Evolutionary conservation across 2,329 filamentous ascomycete genomes (phyloP), one percentile per base, ranked within the genome.

Genomic region (Curvularia spicifera): DNA sequence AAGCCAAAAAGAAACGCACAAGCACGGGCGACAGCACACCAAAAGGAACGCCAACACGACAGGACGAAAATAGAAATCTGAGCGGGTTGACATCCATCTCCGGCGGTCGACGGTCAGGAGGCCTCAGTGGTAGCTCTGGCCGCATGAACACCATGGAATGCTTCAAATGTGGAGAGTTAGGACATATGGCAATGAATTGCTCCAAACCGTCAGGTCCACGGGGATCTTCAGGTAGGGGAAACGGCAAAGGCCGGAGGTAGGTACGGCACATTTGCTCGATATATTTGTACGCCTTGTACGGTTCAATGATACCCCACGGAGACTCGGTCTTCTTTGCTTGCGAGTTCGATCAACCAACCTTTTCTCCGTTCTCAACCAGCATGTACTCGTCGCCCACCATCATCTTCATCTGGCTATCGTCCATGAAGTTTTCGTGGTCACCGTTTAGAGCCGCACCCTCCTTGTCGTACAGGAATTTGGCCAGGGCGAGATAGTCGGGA

Each of bases 71-170:
- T 51, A 88, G 65, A 55, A 67, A 88, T 60, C 76, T 91, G 55
- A 89, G 89, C 69, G 81, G 81, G 24, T 72, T 88, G 55, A 83
- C 81, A 4, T 88, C 86, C 1, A 85, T 91, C 46, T 90, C 88
- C 57, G 80, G 80, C 39, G 74, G 76, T 40, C 71, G 74, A 62
- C 73, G 55, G 44, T 59, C 48, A 53, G 51, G 50, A n/a, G 66
- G 61, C 22, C 56, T 42, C n/a, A 31, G 37, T 8, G 51, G 50
- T 3, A 65, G 61, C 18, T 55, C 24, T 33, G 13, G 66, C 51
- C 57, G 65, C 47, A 59, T 73, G 65, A 76, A 74, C 65, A 64
- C 75, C 42, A 75, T 83, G 45, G 80, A 79, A 45, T 91, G 89
- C 71, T 85, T 84, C 74, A 82, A 78, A 18, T 91, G 89, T 71